A percentile compares a stretch with the other conserved stretches of the same genome.
Evolutionary conservation across 2,329 filamentous ascomycete species (phyloP).

Genomic region (Beauveria sp.): DNA sequence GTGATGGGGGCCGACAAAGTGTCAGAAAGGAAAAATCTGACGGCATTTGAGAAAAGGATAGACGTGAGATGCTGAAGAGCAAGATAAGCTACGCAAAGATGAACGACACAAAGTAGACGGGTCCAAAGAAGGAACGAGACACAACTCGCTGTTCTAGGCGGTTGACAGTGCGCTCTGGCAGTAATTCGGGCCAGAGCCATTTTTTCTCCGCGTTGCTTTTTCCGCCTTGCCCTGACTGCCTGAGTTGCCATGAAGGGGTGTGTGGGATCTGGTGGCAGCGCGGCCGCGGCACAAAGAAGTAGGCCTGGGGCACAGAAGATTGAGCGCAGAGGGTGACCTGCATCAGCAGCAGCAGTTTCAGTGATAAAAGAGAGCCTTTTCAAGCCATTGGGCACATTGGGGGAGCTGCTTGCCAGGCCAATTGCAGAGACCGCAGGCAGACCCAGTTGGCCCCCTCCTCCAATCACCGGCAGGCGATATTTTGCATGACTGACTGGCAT

Average conservation of each 20-base stretch:
- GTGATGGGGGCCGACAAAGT: neutral
- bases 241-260: constrained; percentile 7
- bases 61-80: neutral
- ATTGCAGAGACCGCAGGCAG: neutral
- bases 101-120: constrained; percentile 2
- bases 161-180: neutral
- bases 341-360: neutral
- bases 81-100: neutral
- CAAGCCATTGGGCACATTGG: neutral
- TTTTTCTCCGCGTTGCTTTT: constrained; percentile 12
- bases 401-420: neutral
- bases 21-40: neutral
- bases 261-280: constrained; percentile 12
- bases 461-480: constrained; percentile 1
- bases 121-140: constrained; percentile 6
- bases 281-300: neutral
- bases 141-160: neutral
- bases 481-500: constrained; percentile 1
- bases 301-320: neutral
- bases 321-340: neutral
- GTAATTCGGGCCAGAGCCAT: neutral
- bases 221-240: neutral
- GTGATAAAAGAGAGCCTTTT: neutral
- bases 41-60: constrained; percentile 1
- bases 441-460: neutral